Evolutionary conservation across 2,329 filamentous ascomycete species (phyloP).

Genomic region (Colletotrichum tamarilloi): DNA sequence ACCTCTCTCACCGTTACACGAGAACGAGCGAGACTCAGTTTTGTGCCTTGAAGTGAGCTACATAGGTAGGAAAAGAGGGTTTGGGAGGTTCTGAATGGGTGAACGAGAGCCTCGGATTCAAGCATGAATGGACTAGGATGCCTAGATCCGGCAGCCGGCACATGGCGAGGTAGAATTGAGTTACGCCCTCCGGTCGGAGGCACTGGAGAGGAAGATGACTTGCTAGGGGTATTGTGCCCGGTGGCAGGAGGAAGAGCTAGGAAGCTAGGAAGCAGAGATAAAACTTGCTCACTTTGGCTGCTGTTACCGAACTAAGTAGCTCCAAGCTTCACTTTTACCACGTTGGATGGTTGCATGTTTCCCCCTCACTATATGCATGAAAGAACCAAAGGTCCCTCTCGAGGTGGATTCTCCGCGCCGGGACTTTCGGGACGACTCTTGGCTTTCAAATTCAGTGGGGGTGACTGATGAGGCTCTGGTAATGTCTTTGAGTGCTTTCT

Average conservation of each 20-base stretch:
- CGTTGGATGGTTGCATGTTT: not conserved
- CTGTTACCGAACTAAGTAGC: not conserved
- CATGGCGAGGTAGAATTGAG: not conserved
- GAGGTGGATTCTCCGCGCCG: not conserved
- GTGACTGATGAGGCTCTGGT: not conserved
- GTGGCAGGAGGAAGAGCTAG: not conserved
- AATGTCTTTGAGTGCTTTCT: not conserved
- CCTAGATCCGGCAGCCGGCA: not conserved
- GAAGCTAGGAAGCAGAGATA: not conserved
- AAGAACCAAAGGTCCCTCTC: not conserved
- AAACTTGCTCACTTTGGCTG: constrained; percentile 12
- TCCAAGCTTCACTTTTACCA: not conserved
- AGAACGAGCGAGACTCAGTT: not conserved
- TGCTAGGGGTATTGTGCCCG: not conserved
- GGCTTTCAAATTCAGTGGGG: not conserved
- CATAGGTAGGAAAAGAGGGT: not conserved
- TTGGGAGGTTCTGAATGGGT: not conserved
- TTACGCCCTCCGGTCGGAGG: not conserved
- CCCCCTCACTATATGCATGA: not conserved
- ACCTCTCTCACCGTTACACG: not conserved
- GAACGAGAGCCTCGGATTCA: not conserved
- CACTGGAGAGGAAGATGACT: not conserved
- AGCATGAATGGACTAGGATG: not conserved
- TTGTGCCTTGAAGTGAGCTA: not conserved
- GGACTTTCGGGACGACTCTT: not conserved